Conservation (phyloP, 169 alveolate genomes). For the Babesia ovis region DNA sequence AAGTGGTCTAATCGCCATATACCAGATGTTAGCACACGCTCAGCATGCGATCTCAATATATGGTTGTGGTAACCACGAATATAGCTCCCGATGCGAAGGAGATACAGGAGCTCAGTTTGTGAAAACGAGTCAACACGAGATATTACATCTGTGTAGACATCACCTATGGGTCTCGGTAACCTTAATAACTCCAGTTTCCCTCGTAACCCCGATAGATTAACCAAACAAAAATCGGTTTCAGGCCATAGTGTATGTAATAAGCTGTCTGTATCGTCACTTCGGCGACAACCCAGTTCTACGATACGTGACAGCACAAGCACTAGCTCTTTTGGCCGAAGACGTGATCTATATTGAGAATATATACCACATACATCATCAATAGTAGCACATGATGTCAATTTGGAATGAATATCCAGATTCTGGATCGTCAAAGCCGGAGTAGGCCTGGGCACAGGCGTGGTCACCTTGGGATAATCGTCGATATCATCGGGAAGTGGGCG, state of each 20-base stretch:
- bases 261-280: neutral
- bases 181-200: constrained; percentile 30
- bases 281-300: constrained; percentile 26
- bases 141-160: constrained; percentile 44
- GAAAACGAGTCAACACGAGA: constrained; percentile 9
- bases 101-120: constrained; percentile 39
- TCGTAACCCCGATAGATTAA: neutral
- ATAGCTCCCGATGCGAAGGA: constrained; percentile 30
- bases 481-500: constrained; percentile 33
- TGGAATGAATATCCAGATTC: neutral
- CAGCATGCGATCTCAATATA: constrained; percentile 30
- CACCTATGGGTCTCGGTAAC: constrained; percentile 18
- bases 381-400: constrained; percentile 23
- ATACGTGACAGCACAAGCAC: constrained; percentile 42
- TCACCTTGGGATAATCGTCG: neutral
- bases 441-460: neutral
- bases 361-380: constrained; percentile 36
- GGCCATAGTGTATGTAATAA: neutral
- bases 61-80: constrained; percentile 57
- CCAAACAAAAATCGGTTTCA: constrained; percentile 13
- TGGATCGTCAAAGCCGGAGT: neutral
- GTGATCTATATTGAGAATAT: constrained; percentile 11
- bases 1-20: constrained; percentile 35
- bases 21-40: constrained; percentile 14
- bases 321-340: constrained; percentile 28